phyloP scores from a whole-genome alignment of 1,284 basidiomycete species.

The Mycena citricolor region DNA sequence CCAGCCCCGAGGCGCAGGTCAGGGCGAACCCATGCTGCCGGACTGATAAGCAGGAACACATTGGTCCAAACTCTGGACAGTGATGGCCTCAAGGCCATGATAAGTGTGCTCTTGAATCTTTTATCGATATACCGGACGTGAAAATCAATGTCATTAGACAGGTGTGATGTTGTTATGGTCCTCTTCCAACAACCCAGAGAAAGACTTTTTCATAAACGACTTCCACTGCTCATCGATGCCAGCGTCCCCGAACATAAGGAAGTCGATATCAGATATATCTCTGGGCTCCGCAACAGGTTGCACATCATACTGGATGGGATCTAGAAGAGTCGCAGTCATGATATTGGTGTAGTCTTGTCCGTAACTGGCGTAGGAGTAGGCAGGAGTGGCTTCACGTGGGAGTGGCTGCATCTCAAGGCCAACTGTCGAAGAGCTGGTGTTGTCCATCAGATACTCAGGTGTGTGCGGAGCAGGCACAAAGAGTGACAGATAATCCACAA shows the following conservation, averaged over 20 bases:
- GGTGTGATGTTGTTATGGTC: background rate
- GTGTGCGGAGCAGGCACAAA: conserved; percentile 34
- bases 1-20: conserved; percentile 75
- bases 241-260: conserved; percentile 53
- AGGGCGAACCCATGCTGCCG: conserved; percentile 70
- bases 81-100: conserved; percentile 54
- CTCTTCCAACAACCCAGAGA: conserved; percentile 14
- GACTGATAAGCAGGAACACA: too few species aligned
- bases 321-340: conserved; percentile 3
- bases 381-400: background rate
- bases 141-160: conserved; percentile 5
- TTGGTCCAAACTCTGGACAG: conserved; percentile 42
- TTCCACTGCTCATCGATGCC: conserved; percentile 58
- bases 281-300: conserved; percentile 29
- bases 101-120: background rate
- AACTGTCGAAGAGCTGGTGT: too few species aligned
- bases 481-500: conserved; percentile 46
- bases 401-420: too few species aligned
- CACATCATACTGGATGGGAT: conserved; percentile 6
- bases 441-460: conserved; percentile 15
- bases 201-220: conserved; percentile 42
- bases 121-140: background rate
- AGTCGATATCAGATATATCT: conserved; percentile 38
- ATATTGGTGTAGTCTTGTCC: too few species aligned
- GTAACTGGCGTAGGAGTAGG: too few species aligned